phyloP scores from a whole-genome alignment of 2,329 filamentous ascomycete species.

The Endoconidiophora polonica region DNA sequence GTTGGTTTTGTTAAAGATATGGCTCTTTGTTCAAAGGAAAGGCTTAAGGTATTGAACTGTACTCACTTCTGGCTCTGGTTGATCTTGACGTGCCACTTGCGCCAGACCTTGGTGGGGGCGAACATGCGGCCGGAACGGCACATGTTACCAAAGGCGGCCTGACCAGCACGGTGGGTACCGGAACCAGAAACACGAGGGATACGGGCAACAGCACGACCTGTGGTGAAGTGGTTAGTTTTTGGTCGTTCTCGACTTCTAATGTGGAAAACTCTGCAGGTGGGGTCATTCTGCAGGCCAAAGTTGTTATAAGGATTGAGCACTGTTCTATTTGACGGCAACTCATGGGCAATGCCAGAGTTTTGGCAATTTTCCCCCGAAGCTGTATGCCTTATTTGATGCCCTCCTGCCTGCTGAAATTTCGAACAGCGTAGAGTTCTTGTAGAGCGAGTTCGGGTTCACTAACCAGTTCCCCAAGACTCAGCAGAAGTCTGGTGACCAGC shows the following conservation, averaged over 20 bases:
- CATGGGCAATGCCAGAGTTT: background rate
- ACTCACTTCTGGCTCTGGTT: constrained; percentile 92
- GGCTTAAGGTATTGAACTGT: background rate
- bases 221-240: constrained; percentile 10
- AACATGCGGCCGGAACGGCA: constrained; percentile 99
- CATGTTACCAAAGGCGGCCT: constrained; percentile 99
- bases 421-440: background rate
- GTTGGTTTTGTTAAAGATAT: constrained; percentile 16
- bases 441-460: constrained; percentile 25
- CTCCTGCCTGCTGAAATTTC: background rate
- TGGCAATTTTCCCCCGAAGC: background rate
- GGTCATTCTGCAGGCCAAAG: background rate
- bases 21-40: background rate
- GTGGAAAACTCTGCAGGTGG: constrained; percentile 2
- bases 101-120: constrained; percentile 99
- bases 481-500: constrained; percentile 99
- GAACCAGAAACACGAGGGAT: constrained; percentile 99
- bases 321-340: background rate
- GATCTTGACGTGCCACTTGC: constrained; percentile 99
- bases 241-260: background rate
- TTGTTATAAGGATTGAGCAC: too few species aligned
- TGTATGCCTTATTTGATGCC: background rate
- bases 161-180: constrained; percentile 99
- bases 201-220: constrained; percentile 98
- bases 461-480: constrained; percentile 99